Base-by-base conservation (phyloP, 805 yeast genomes). In the Starmera caribaea region DNA sequence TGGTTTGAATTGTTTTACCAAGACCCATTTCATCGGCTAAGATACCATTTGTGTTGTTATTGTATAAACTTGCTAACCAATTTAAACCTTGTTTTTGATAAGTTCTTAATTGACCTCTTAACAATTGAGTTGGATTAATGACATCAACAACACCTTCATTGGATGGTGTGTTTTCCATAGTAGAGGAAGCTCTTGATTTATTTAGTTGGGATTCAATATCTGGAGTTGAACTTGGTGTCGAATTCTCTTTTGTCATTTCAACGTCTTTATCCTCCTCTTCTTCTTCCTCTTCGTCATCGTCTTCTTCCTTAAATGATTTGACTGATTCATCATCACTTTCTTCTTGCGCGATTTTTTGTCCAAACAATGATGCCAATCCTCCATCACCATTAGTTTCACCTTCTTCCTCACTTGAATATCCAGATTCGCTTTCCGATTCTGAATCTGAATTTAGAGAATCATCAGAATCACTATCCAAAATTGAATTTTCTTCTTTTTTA, bases 21-120 rank as follows among this genome's bases (percentile, higher is more conserved):
- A 92, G 70, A 40, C 99, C 99, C 99, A 92, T 92, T 58, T 92
- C 99, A 61, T 92, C 99, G 1, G 99, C 99, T 36, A 92, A 69
- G 38, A 92, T 92, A 46, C 99, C 98, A 58, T 92, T 92, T 5
- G 97, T 92, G 41, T 84, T 78, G 53, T 86, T 86, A 57, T 86
- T 86, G 63, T 89, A 90, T 42, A 92, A 65, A 35, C 96, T 87
- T 1, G 96, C 97, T 37, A 92, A 65, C 99, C 99, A 92, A 49
- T 92, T 94, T 31, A 92, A 69, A 44, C 99, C 99, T 59, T 87
- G 95, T 41, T 88, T 90, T 58, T 92, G 99, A 53, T 92, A 92
- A 8, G 78, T 85, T 57, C 99, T 77, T 38, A 92, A 65, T 0
- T 77, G 75, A 24, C 97, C 99, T 45, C 88, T 71, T 21, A 92